phyloP scores from a whole-genome alignment of 78 protist genomes.

The Pirum gemmata region DNA sequence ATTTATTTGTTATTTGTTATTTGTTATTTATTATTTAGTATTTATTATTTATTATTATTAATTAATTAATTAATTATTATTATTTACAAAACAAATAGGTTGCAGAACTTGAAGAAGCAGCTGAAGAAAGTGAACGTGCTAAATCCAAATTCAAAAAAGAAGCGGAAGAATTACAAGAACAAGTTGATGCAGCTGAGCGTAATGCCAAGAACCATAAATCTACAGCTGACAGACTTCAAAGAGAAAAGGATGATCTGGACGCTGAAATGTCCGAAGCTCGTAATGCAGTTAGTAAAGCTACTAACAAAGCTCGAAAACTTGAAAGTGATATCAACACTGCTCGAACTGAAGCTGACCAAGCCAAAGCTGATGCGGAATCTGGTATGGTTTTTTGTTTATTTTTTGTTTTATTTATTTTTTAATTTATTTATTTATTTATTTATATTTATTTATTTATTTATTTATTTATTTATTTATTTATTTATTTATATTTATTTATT shows the following conservation, averaged over 20 bases:
- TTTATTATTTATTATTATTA: no score
- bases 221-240: slow-evolving; percentile 37
- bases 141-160: slow-evolving; percentile 34
- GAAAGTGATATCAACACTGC: neutral
- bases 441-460: neutral
- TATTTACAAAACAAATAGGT: no score
- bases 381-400: neutral
- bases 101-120: neutral
- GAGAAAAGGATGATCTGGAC: slow-evolving; percentile 42
- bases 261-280: neutral
- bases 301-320: slow-evolving; percentile 12
- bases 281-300: neutral
- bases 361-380: neutral
- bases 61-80: no score
- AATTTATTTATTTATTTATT: neutral
- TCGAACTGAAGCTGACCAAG: slow-evolving; percentile 6
- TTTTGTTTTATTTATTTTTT: neutral
- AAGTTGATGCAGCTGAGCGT: slow-evolving; percentile 2
- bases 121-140: slow-evolving; percentile 22
- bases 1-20: no score
- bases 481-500: neutral
- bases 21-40: no score
- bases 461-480: neutral
- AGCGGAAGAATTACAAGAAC: slow-evolving; percentile 22
- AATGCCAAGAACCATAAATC: neutral